phyloP scores from a whole-genome alignment of 2,329 filamentous ascomycete genomes.

The Arachnopeziza araneosa region DNA sequence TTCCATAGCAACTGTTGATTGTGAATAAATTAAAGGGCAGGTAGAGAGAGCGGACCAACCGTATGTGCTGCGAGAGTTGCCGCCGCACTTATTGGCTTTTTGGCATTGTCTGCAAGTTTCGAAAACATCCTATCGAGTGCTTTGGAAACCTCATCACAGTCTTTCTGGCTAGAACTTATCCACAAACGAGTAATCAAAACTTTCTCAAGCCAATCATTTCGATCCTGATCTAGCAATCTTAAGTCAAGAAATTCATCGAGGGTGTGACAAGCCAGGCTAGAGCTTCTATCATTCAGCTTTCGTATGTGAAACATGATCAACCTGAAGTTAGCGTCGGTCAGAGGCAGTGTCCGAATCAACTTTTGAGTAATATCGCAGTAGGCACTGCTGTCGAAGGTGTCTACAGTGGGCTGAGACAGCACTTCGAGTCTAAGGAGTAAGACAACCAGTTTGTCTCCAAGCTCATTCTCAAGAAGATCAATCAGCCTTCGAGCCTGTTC shows the following conservation, averaged over 20 bases:
- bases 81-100: constrained; percentile 47
- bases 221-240: constrained; percentile 46
- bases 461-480: constrained; percentile 54
- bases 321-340: constrained; percentile 60
- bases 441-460: constrained; percentile 60
- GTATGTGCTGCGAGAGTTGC: constrained; percentile 64
- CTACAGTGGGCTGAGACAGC: constrained; percentile 44
- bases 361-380: constrained; percentile 51
- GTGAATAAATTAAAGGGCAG: constrained; percentile 15
- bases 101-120: constrained; percentile 40
- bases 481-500: constrained; percentile 52
- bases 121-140: constrained; percentile 40
- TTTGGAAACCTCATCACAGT: constrained; percentile 31
- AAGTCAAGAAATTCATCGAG: constrained; percentile 59
- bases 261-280: constrained; percentile 41
- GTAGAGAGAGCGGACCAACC: constrained; percentile 36
- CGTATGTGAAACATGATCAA: constrained; percentile 63
- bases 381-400: constrained; percentile 42
- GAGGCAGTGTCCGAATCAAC: constrained; percentile 54
- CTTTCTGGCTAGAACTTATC: constrained; percentile 50
- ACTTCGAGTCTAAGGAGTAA: constrained; percentile 64
- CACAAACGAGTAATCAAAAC: constrained; percentile 62
- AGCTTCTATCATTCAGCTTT: constrained; percentile 52
- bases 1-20: constrained; percentile 71
- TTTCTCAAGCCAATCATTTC: constrained; percentile 60